Base-by-base conservation (phyloP, 1,284 basidiomycete genomes). In the Retiboletus flavoniger region DNA sequence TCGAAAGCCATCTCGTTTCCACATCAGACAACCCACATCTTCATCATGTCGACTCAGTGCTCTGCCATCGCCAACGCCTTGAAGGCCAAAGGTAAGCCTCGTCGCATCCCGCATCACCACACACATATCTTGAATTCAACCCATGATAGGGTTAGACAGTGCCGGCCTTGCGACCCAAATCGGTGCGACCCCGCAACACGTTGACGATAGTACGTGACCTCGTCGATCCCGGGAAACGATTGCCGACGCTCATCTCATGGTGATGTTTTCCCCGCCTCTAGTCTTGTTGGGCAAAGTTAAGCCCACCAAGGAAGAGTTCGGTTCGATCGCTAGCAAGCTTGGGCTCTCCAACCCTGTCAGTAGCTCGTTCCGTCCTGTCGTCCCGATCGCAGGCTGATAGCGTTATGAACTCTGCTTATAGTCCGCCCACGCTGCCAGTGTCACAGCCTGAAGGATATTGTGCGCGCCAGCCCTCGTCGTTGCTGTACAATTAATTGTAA, bases 1-100 rank as follows among this genome's bases (percentile, higher is more conserved):
- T 29, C n/a, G 11, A 39, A 17, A 36, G 3, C 17, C n/a, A 40
- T 13, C 43, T 3, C 29, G 41, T 43, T 29, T 29, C 26, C n/a
- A 41, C 43, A 29, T 35, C 50, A 31, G 54, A 61, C 46, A 50
- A 77, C 75, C 72, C 72, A 73, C 50, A 74, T 24, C 14, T 13
- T 13, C 70, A 60, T 73, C 77, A 67, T 66, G 54, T 14, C 57
- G 46, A 21, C 50, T 7, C 78, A 78, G 63, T 89, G 86, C 69
- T 60, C 76, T 62, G 84, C 83, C 49, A 73, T 89, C 60, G 73
- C 74, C 59, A 72, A 72, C 42, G 86, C 84, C 5, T 77, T 81
- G 72, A 53, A 64, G 2, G 72, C 66, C 63, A 75, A 76, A 57
- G 79, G 86, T 85, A 47, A 17, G 51, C 17, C 17, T 13, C 34